Percentiles rank a stretch among this genome's conserved stretches.
These are phyloP conservation scores for Boletus sp. DNA, from an alignment of 768 basidiomycete genomes.

Conservation along the genomic window DNA sequence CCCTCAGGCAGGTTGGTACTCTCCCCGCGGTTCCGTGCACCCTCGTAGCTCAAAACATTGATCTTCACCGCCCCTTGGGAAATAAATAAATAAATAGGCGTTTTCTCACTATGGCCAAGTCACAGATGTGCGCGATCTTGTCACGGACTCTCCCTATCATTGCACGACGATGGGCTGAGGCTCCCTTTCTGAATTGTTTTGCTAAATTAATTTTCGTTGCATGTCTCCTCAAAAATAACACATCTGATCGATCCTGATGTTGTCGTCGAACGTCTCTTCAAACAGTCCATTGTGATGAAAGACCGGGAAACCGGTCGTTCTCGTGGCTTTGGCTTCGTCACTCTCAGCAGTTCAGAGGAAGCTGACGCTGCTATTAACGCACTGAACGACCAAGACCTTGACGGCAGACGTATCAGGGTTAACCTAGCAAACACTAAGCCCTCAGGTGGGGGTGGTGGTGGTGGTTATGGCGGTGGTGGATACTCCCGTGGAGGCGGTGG, in stretches of 20 bases:
- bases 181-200: slow-evolving; percentile 18
- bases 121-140: slow-evolving; percentile 46
- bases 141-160: slow-evolving; percentile 30
- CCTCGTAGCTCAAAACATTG: slow-evolving; percentile 6
- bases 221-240: slow-evolving; percentile 18
- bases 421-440: slow-evolving; percentile 37
- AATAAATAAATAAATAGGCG: slow-evolving; percentile 28
- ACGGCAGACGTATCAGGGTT: slow-evolving; percentile 53
- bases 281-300: slow-evolving; percentile 36
- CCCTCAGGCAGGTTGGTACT: slow-evolving; percentile 24
- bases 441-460: slow-evolving; percentile 28
- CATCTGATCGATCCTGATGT: slow-evolving; percentile 4
- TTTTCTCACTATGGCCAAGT: slow-evolving; percentile 45
- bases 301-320: slow-evolving; percentile 58
- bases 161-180: slow-evolving; percentile 32
- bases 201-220: slow-evolving; percentile 26
- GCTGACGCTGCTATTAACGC: slow-evolving; percentile 44
- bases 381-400: slow-evolving; percentile 51
- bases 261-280: slow-evolving; percentile 2
- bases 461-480: slow-evolving; percentile 10
- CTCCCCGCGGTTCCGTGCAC: not conserved
- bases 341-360: slow-evolving; percentile 29
- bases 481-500: slow-evolving; percentile 14
- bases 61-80: not conserved
- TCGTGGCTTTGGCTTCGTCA: slow-evolving; percentile 58